Evolutionary conservation across 139 green algal species (phyloP).

Genomic region (Picochlorum costavermella): DNA sequence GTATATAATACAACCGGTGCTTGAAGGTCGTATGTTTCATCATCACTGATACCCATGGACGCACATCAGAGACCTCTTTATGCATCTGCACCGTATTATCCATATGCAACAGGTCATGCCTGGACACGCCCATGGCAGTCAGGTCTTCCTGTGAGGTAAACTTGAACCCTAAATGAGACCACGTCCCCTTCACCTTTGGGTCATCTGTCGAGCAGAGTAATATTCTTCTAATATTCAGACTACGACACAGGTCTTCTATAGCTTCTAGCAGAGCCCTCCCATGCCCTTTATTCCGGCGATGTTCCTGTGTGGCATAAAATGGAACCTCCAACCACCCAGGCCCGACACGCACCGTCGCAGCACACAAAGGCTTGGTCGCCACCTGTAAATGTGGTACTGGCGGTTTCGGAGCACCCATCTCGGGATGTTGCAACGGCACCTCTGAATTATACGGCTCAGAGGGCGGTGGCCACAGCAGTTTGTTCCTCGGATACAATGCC

Average conservation of each 20-base stretch:
- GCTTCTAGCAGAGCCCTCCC: slow-evolving; percentile 77
- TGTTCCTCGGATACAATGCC: slow-evolving; percentile 60
- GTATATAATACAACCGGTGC: slow-evolving; percentile 57
- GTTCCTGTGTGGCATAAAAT: slow-evolving; percentile 78
- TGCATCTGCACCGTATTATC: slow-evolving; percentile 88
- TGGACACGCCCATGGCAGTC: slow-evolving; percentile 55
- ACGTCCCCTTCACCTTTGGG: slow-evolving; percentile 47
- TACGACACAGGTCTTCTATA: slow-evolving; percentile 63
- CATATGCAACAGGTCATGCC: slow-evolving; percentile 83
- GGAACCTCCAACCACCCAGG: slow-evolving; percentile 78
- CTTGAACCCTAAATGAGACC: slow-evolving; percentile 74
- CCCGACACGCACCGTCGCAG: slow-evolving; percentile 74
- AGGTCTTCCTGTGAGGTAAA: slow-evolving; percentile 60
- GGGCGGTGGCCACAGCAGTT: slow-evolving; percentile 62
- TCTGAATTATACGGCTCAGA: slow-evolving; percentile 33
- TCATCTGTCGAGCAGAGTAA: slow-evolving; percentile 61
- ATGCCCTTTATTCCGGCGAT: slow-evolving; percentile 55
- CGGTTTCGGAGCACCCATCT: slow-evolving; percentile 46
- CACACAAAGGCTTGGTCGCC: slow-evolving; percentile 65
- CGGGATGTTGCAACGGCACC: slow-evolving; percentile 15
- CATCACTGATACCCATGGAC: slow-evolving; percentile 42
- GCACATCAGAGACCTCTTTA: slow-evolving; percentile 51
- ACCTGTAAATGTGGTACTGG: slow-evolving; percentile 27
- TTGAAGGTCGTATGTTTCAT: slow-evolving; percentile 54
- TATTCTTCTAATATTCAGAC: slow-evolving; percentile 33